Evolutionary conservation across 129 eudicot genomes (phyloP), one percentile per base, ranked within the genome.

Genomic region (Mikania micrantha): DNA sequence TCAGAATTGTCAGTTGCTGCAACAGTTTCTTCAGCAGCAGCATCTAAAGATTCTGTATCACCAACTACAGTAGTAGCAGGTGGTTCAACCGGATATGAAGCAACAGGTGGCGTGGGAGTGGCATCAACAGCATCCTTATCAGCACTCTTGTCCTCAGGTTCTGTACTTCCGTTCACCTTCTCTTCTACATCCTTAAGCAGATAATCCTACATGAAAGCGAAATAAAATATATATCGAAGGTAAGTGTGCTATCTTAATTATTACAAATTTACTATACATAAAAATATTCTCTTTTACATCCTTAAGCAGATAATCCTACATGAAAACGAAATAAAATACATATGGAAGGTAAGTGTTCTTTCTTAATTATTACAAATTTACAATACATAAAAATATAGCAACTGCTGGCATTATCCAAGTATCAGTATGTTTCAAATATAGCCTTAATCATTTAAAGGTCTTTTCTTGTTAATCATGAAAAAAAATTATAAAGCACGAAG

Each of bases 251-350:
- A 20, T 22, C 59, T 52, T 52, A 52, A 44, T 4, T 13, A 13
- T 4, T 3, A 44, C 19, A 4, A n/a, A n/a, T n/a, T n/a, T n/a
- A n/a, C n/a, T n/a, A n/a, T n/a, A n/a, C n/a, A n/a, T n/a, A n/a
- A n/a, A n/a, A n/a, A n/a, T n/a, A n/a, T 83, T 83, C 48, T 38
- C 83, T 77, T 80, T 87, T 64, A 40, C 65, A 56, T 77, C 82
- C 76, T 79, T 80, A 66, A 92, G 80, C 15, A 82, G 81, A 75
- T 92, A 92, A 49, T 92, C 79, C 98, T 92, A 83, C 62, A 70
- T 19, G 69, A 17, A 59, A 60, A 66, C 4, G 9, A 7, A 17
- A 59, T 7, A 32, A n/a, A 13, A 4, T 4, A 57, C 0, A n/a
- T 25, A 7, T 32, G 36, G 7, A 5, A 12, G 12, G 34, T 54